Conservation (phyloP, 768 basidiomycete genomes). For the Hypholoma sublateritium region DNA sequence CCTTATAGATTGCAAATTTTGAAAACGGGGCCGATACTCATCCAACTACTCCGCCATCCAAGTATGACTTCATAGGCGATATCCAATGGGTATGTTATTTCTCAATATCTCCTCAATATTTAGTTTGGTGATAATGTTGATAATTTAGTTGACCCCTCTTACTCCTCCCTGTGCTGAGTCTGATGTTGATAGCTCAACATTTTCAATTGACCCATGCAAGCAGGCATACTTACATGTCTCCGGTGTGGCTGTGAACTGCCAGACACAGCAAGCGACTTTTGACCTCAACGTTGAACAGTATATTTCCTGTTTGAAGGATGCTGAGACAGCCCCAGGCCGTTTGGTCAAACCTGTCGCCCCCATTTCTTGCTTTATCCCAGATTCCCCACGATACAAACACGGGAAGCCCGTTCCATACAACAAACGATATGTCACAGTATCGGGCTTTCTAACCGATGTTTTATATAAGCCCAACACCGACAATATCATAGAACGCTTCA, state of each 20-base stretch:
- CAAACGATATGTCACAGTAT: conserved; percentile 1
- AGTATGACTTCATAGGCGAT: conserved; percentile 1
- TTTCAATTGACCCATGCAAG: background rate
- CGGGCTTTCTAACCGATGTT: conserved; percentile 4
- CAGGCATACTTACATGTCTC: conserved; percentile 1
- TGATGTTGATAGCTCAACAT: background rate
- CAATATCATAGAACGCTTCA: background rate
- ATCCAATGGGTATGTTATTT: background rate
- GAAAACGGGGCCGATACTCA: background rate
- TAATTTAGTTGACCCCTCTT: background rate
- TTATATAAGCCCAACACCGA: background rate
- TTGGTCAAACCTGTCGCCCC: background rate
- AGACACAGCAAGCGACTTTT: background rate
- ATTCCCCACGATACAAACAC: conserved; percentile 8
- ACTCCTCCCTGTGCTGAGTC: background rate
- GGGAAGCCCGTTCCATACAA: conserved; percentile 13
- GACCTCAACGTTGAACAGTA: conserved; percentile 4
- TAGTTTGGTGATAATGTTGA: background rate
- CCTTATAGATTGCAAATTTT: background rate
- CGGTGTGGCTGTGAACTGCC: conserved; percentile 4
- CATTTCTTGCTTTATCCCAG: conserved; percentile 3
- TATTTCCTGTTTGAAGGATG: background rate
- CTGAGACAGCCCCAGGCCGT: background rate
- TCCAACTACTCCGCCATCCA: background rate
- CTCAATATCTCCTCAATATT: background rate